Conservation (phyloP, 768 basidiomycete species). For the Brasilioporus rufonigricans region DNA sequence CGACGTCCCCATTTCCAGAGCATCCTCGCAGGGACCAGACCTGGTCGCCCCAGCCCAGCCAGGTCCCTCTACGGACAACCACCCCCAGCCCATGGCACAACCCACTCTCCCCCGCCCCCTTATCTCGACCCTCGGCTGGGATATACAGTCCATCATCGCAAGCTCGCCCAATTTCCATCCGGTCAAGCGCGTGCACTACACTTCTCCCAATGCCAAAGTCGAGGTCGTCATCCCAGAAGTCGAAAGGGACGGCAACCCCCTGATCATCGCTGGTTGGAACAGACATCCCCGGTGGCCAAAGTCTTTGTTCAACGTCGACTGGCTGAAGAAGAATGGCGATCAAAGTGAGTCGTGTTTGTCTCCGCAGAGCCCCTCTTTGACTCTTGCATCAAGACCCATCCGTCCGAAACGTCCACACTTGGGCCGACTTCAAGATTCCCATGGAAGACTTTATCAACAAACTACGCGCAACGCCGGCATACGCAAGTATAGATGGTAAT, state of each 20-base stretch:
- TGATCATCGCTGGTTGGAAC: slow-evolving; percentile 65
- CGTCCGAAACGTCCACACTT: slow-evolving; percentile 62
- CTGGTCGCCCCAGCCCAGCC: neutral
- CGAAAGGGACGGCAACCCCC: slow-evolving; percentile 53
- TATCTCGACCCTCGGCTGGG: slow-evolving; percentile 52
- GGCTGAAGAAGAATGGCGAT: slow-evolving; percentile 42
- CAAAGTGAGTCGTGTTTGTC: slow-evolving; percentile 17
- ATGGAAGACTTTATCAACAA: slow-evolving; percentile 52
- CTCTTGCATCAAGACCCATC: slow-evolving; percentile 41
- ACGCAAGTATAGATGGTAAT: slow-evolving; percentile 41
- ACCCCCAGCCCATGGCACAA: neutral
- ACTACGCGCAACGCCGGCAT: slow-evolving; percentile 36
- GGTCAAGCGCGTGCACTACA: slow-evolving; percentile 37
- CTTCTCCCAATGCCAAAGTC: slow-evolving; percentile 26
- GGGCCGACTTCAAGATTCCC: slow-evolving; percentile 51
- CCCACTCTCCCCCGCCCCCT: too few relatives aligned
- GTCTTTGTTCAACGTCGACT: slow-evolving; percentile 53
- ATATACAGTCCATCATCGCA: slow-evolving; percentile 39
- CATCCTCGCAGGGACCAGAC: slow-evolving; percentile 10
- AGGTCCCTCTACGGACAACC: neutral
- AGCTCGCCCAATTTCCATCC: slow-evolving; percentile 41
- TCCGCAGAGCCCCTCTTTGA: slow-evolving; percentile 2
- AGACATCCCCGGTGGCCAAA: slow-evolving; percentile 52
- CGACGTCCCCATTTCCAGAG: neutral
- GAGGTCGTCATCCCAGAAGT: slow-evolving; percentile 39